phyloP scores from a whole-genome alignment of 805 yeast species.

The Ogataea ganodermae region DNA sequence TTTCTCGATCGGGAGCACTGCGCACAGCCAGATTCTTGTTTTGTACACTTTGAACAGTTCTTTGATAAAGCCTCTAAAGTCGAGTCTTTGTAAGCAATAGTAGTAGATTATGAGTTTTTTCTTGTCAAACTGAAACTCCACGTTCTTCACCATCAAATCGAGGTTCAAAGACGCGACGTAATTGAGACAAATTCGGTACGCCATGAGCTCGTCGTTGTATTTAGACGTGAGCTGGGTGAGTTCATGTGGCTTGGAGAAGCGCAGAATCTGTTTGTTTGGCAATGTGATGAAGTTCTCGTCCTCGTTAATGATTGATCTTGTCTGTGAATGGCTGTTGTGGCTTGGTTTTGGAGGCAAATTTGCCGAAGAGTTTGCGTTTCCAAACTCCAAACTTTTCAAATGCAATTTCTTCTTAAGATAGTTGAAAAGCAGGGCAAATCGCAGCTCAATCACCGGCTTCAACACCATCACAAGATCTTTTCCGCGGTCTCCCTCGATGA shows the following conservation, averaged over 20 bases:
- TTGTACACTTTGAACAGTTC: constrained; percentile 75
- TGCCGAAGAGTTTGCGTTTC: constrained; percentile 29
- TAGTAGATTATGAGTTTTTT: constrained; percentile 76
- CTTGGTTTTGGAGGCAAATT: constrained; percentile 10
- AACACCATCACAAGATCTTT: constrained; percentile 74
- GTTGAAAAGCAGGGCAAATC: constrained; percentile 69
- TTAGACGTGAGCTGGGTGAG: constrained; percentile 61
- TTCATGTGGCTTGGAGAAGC: constrained; percentile 77
- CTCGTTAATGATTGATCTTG: constrained; percentile 44
- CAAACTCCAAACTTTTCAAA: constrained; percentile 48
- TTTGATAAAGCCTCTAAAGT: constrained; percentile 70
- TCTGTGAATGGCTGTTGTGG: constrained; percentile 20
- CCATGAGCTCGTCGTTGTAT: constrained; percentile 70
- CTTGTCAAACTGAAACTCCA: constrained; percentile 81
- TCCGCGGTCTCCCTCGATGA: constrained; percentile 84
- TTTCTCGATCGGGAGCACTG: constrained; percentile 50
- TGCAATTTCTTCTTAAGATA: constrained; percentile 75
- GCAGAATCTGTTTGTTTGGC: constrained; percentile 74
- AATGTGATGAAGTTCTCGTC: constrained; percentile 66
- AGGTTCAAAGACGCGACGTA: constrained; percentile 41
- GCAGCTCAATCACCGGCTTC: constrained; percentile 62
- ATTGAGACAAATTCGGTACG: constrained; percentile 63
- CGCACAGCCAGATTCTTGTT: constrained; percentile 83
- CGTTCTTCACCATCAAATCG: constrained; percentile 63
- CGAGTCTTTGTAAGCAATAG: constrained; percentile 63